Conservation (phyloP, 2,329 filamentous ascomycete genomes). For the Orbilia quercus region DNA sequence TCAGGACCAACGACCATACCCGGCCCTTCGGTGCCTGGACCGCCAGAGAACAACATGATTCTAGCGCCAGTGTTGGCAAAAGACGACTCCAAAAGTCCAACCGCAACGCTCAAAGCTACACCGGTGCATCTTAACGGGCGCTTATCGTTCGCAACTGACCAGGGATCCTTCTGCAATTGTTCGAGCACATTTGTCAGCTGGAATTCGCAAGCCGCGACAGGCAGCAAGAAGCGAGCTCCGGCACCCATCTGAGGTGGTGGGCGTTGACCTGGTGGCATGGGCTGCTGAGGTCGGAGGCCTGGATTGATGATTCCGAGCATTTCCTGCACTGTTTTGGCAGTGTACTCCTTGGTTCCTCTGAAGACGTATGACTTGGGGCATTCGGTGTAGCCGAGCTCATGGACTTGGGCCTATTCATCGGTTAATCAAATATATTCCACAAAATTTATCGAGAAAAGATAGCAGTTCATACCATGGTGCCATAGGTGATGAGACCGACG, state of each 20-base stretch:
- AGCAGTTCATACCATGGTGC: conserved; percentile 79
- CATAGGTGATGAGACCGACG: conserved; percentile 85
- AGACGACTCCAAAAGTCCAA: conserved; percentile 89
- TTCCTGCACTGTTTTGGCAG: conserved; percentile 98
- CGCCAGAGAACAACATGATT: conserved; percentile 97
- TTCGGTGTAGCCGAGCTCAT: conserved; percentile 97
- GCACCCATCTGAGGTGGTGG: conserved; percentile 75
- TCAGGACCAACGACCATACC: conserved; percentile 97
- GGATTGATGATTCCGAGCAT: conserved; percentile 88
- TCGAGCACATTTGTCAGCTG: conserved; percentile 96
- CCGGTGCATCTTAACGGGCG: conserved; percentile 91
- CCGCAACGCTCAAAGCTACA: conserved; percentile 93
- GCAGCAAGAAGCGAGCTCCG: conserved; percentile 88
- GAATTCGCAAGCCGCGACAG: conserved; percentile 95
- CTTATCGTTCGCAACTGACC: conserved; percentile 94
- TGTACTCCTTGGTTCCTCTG: conserved; percentile 95
- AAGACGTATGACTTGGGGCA: conserved; percentile 99
- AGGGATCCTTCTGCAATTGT: conserved; percentile 94
- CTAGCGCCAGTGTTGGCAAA: conserved; percentile 95
- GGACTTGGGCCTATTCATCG: conserved; percentile 80
- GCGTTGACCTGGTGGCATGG: conserved; percentile 69
- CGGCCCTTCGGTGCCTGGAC: conserved; percentile 92
- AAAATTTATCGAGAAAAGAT: neutral
- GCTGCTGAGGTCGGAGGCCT: conserved; percentile 78
- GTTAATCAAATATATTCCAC: conserved; percentile 14